Base-by-base conservation (phyloP, 2,329 filamentous ascomycete species). In the Ophiocordyceps camponoti-saundersi region DNA sequence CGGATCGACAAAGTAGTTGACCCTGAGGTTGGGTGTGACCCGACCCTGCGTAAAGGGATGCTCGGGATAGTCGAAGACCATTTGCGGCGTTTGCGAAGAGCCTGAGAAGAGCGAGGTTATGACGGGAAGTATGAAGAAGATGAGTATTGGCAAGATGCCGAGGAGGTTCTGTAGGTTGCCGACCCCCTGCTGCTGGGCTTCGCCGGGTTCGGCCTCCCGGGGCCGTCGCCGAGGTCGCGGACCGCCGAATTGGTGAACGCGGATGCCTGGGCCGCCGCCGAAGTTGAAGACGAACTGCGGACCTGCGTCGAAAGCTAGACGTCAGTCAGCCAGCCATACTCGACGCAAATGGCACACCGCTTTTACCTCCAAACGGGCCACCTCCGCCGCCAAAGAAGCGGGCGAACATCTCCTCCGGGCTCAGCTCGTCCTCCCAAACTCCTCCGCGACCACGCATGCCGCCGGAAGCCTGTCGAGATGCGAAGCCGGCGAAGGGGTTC, bases 281-380 rank as follows among this genome's bases (percentile, higher is more conserved):
- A 95, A 78, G 66, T 95, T 95, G 67, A 96, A 96, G 47, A 95
- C 85, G 62, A 95, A 95, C 55, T 87, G 84, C 23, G 86, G 87
- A 16, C 87, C 86, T 50, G 73, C 76, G 57, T 87, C 83, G 63
- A 89, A 87, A 41, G 67, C 73, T 73, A 53, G 46, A 46, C 44
- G 53, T 62, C 49, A 59, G 59, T 45, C n/a, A 29, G 30, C 1
- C 11, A 39, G 29, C 22, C 23, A 29, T 22, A 7, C 16, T 12
- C 3, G 22, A 20, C 8, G 8, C 18, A 11, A 22, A 22, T 20
- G 44, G n/a, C 16, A 3, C 6, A n/a, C 12, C 18, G 11, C 16
- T 45, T 61, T 61, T 50, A 69, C 63, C 65, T 52, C 65, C 70
- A 56, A 71, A 69, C 5, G 60, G 62, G 16, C 76, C 74, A 46